These are phyloP conservation scores for Psilocybe azurescens DNA, from an alignment of 768 basidiomycete species.

Conservation along the genomic window DNA sequence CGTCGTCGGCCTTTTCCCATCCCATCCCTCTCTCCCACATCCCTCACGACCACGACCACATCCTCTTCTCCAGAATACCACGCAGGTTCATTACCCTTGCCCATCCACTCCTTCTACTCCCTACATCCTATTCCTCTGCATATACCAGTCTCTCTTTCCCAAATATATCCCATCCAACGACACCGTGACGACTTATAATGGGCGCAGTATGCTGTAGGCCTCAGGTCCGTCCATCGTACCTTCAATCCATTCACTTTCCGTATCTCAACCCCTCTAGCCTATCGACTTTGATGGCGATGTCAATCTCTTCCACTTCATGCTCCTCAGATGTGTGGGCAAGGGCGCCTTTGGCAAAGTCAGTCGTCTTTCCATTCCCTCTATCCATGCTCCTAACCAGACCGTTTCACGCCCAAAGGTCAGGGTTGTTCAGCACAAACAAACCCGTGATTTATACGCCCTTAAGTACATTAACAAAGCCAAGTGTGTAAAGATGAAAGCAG, in stretches of 20 bases:
- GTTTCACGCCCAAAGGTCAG: slow-evolving; percentile 70
- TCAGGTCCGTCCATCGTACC: slow-evolving; percentile 52
- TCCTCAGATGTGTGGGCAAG: slow-evolving; percentile 96
- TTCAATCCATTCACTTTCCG: neutral
- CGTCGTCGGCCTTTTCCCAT: slow-evolving; percentile 3
- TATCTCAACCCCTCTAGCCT: slow-evolving; percentile 53
- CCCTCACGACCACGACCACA: neutral
- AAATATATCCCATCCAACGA: slow-evolving; percentile 25
- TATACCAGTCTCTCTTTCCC: slow-evolving; percentile 7
- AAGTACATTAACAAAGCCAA: slow-evolving; percentile 99
- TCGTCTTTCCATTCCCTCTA: slow-evolving; percentile 4
- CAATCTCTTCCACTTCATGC: slow-evolving; percentile 96
- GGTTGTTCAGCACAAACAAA: slow-evolving; percentile 98
- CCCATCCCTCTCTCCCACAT: slow-evolving; percentile 1
- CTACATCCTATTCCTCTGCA: slow-evolving; percentile 2
- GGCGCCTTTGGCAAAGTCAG: slow-evolving; percentile 97
- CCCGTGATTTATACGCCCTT: slow-evolving; percentile 94
- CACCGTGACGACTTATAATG: slow-evolving; percentile 52
- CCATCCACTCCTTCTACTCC: slow-evolving; percentile 8
- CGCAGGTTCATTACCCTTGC: slow-evolving; percentile 5
- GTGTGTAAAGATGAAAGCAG: slow-evolving; percentile 98
- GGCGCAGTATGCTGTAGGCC: slow-evolving; percentile 88
- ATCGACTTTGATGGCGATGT: slow-evolving; percentile 96
- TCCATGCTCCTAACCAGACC: slow-evolving; percentile 17
- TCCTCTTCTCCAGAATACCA: slow-evolving; percentile 8